Conservation (phyloP, 2,329 filamentous ascomycete species). For the Clonostachys solani region DNA sequence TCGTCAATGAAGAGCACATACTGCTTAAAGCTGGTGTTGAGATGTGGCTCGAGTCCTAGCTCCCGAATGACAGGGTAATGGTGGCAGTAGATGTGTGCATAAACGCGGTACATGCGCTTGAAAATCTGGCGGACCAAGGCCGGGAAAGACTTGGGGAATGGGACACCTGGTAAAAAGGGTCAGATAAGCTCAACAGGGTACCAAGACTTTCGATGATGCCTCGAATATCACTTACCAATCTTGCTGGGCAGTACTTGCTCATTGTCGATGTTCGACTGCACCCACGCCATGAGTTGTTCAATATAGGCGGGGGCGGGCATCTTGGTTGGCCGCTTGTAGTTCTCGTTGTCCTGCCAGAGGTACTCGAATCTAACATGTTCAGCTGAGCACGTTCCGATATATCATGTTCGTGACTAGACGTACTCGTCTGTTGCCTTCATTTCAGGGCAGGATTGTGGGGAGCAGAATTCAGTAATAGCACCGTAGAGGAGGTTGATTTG, state of each 20-base stretch:
- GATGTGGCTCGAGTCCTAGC: slow-evolving; percentile 89
- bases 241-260: slow-evolving; percentile 92
- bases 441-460: slow-evolving; percentile 91
- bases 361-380: slow-evolving; percentile 75
- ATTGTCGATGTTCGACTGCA: slow-evolving; percentile 93
- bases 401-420: slow-evolving; percentile 13
- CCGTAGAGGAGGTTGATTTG: slow-evolving; percentile 99
- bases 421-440: slow-evolving; percentile 99
- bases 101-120: slow-evolving; percentile 98
- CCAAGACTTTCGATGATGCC: background rate
- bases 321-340: slow-evolving; percentile 94
- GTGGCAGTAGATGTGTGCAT: slow-evolving; percentile 99
- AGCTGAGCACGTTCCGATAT: background rate
- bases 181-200: slow-evolving; percentile 5
- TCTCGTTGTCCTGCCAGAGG: slow-evolving; percentile 94
- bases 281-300: slow-evolving; percentile 96
- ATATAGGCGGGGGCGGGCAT: slow-evolving; percentile 98
- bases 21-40: slow-evolving; percentile 99
- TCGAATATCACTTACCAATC: slow-evolving; percentile 54
- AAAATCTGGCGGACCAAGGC: slow-evolving; percentile 90
- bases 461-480: slow-evolving; percentile 98
- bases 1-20: slow-evolving; percentile 99
- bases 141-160: slow-evolving; percentile 91
- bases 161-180: slow-evolving; percentile 57
- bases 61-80: slow-evolving; percentile 97